These are phyloP conservation scores for Melanogaster broomeanus DNA, from an alignment of 768 basidiomycete species.

Conservation along the genomic window DNA sequence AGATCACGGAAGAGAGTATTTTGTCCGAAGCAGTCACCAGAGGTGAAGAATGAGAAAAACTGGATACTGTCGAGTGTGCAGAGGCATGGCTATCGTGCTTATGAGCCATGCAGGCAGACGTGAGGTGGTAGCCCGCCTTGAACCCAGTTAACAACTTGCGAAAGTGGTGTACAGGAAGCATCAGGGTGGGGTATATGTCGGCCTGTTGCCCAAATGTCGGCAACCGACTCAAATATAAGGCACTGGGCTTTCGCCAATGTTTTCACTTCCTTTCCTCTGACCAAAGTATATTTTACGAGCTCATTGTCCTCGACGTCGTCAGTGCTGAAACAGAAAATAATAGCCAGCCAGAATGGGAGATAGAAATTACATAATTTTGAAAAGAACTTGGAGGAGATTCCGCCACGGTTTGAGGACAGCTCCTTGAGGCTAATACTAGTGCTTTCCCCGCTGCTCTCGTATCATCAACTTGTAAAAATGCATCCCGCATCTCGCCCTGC, in stretches of 20 bases:
- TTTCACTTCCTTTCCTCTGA: not conserved
- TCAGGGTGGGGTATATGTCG: too few species aligned
- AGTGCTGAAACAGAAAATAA: constrained; percentile 2
- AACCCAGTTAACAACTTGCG: not conserved
- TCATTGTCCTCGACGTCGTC: constrained; percentile 26
- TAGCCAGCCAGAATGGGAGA: constrained; percentile 11
- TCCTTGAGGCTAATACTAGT: too few species aligned
- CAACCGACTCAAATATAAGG: not conserved
- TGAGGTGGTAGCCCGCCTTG: not conserved
- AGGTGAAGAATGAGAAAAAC: constrained; percentile 25
- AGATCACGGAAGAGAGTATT: constrained; percentile 48
- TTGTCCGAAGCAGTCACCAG: constrained; percentile 38
- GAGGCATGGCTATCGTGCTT: constrained; percentile 23
- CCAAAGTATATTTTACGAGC: constrained; percentile 21
- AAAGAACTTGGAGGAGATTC: not conserved
- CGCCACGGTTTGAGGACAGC: constrained; percentile 7
- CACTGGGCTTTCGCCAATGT: not conserved
- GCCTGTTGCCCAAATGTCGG: not conserved
- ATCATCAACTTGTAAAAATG: constrained; percentile 40
- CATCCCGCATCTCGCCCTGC: constrained; percentile 58
- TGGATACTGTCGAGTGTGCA: constrained; percentile 10
- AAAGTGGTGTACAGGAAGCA: too few species aligned
- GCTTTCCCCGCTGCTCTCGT: constrained; percentile 20
- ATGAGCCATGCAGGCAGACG: constrained; percentile 27
- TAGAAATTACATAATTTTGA: constrained; percentile 29